Percentiles rank a stretch among this genome's conserved stretches.
Conservation (phyloP, 2,329 filamentous ascomycete species). For the Venturia aucupariae region DNA sequence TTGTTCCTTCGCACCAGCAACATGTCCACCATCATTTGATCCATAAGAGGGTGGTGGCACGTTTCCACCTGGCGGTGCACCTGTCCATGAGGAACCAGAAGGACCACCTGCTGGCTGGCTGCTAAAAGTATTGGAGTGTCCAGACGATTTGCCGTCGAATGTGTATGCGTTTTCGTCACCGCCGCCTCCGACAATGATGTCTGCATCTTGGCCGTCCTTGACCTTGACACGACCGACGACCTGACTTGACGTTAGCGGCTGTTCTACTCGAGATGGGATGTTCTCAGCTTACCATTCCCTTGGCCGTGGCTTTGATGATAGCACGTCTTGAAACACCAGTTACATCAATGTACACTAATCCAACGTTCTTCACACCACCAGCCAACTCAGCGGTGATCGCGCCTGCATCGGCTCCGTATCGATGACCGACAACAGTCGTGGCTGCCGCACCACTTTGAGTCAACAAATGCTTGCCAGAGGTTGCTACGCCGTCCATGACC, state of each 20-base stretch:
- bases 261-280: conserved; percentile 62
- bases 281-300: conserved; percentile 57
- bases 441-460: conserved; percentile 67
- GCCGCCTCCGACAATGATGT: conserved; percentile 66
- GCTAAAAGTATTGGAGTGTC: background rate
- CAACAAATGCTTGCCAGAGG: conserved; percentile 71
- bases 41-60: background rate
- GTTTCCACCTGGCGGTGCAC: background rate
- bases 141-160: background rate
- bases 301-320: conserved; percentile 88
- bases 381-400: conserved; percentile 66
- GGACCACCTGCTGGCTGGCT: background rate
- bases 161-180: conserved; percentile 33
- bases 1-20: background rate
- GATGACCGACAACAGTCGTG: conserved; percentile 77
- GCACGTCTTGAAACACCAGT: conserved; percentile 83
- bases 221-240: conserved; percentile 70
- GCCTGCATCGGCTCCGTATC: conserved; percentile 79
- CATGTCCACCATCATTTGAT: background rate
- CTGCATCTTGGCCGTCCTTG: conserved; percentile 41
- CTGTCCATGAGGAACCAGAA: background rate
- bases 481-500: conserved; percentile 85
- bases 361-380: conserved; percentile 89
- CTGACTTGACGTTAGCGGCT: conserved; percentile 57
- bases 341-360: conserved; percentile 93